Base-by-base conservation (phyloP, 768 basidiomycete genomes). In the Xerocomellus chrysenteron region DNA sequence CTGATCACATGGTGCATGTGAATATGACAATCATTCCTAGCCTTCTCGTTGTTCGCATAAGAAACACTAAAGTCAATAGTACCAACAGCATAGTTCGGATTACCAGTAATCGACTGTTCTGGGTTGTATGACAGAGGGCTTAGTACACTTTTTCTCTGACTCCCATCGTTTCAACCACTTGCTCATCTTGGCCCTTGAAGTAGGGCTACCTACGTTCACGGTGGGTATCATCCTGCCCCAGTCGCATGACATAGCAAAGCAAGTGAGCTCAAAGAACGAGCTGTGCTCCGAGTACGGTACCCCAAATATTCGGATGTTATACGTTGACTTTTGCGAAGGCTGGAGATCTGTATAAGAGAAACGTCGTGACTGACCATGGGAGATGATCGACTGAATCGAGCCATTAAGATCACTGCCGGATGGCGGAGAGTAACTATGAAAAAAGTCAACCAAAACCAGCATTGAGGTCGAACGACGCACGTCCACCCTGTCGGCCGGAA, bases 401-500 rank as follows among this genome's bases (percentile, higher is more conserved):
- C 89, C 86, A 3, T 80, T 67, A 47, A 79, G 78, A 61, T 87
- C 79, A 32, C 80, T 82, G 2, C 90, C 87, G 1, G 82, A 75
- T 2, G 89, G 82, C 21, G 82, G 84, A 1, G 85, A 78, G 62
- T 83, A 93, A 26, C 90, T 92, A 37, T 46, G 54, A 17, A 30
- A 42, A 13, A 11, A 26, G 32, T 68, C 46, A 62, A 45, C 32
- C 19, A 46, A 48, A 35, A 17, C 3, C 26, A 43, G 5, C 7
- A 36, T 26, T 2, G 5, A 8, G 4, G 7, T 5, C 26, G 11
- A 45, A 42, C 12, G 40, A 81, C 91, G 68, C 57, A 97, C 85
- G 92, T 91, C 96, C 96, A 98, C 36, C 97, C 97, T 0, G 97
- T 98, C 0, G 97, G 97, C 55, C 95, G 76, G 62, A 98, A 90